Evolutionary conservation across 1,284 basidiomycete species (phyloP), one percentile per base, ranked within the genome.

Genomic region (Heterobasidion occidentale): DNA sequence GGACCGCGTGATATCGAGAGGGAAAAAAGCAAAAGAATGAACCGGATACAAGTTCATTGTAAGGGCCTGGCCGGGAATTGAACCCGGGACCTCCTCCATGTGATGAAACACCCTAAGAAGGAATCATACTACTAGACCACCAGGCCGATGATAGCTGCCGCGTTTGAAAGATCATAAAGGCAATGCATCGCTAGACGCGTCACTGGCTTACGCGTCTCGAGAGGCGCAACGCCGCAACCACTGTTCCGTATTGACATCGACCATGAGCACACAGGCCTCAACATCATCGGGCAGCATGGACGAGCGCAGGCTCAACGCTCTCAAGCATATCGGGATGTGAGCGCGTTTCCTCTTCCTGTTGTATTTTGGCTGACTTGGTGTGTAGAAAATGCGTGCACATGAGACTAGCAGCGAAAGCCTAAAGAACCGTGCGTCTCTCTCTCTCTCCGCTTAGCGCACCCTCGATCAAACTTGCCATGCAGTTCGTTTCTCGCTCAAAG

Each of bases 311-410:
- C 7, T 52, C 35, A 51, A 58, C 44, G 54, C 57, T 2, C 62
- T 70, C 2, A 68, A 62, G 65, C 71, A 42, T 89, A 89, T 65
- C 77, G 88, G 57, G 84, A 85, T 60, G 86, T 86, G 61, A 53
- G 71, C 60, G 17, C 14, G 38, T 19, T 36, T 46, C 36, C 44
- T 9, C 19, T 20, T 55, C 11, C 3, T 15, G 44, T 19, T 36
- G 34, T 44, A 54, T 38, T 5, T 14, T 55, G 50, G 36, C 36
- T 52, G 20, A 55, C 51, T 58, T 51, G 49, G 54, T 38, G 65
- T 53, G 34, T 64, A 96, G 93, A 96, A 95, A 92, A 86, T 95
- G 81, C 84, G 84, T 62, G 83, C 85, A 62, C 94, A 97, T 69
- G 90, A 93, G 74, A 75, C 77, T 55, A 88, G 83, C 64, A 89